phyloP scores from a whole-genome alignment of 768 basidiomycete genomes.

The Mycena amicta region DNA sequence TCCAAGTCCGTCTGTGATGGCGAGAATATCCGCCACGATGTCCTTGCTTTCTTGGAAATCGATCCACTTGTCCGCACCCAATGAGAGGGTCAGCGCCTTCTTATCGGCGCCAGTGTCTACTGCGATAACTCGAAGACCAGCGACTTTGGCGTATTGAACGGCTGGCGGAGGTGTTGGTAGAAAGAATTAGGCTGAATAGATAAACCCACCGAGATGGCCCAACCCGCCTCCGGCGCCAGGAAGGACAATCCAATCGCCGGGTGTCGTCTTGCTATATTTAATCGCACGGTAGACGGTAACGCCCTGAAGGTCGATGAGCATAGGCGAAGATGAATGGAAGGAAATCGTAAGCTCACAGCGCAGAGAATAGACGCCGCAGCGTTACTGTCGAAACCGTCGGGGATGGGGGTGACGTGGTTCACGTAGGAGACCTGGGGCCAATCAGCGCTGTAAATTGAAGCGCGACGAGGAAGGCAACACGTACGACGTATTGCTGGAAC shows the following conservation, averaged over 20 bases:
- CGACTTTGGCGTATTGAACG: constrained; percentile 76
- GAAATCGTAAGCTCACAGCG: constrained; percentile 48
- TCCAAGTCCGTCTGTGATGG: constrained; percentile 65
- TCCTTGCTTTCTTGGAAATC: constrained; percentile 75
- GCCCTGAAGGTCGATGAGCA: constrained; percentile 44
- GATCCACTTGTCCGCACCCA: constrained; percentile 78
- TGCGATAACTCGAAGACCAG: constrained; percentile 81
- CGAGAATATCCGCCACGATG: constrained; percentile 65
- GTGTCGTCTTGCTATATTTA: constrained; percentile 64
- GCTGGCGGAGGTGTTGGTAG: constrained; percentile 37
- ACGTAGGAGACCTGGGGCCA: constrained; percentile 61
- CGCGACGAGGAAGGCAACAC: constrained; percentile 17
- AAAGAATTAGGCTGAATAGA: neutral
- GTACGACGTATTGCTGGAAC: constrained; percentile 67
- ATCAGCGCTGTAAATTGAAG: neutral
- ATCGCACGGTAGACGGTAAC: constrained; percentile 87
- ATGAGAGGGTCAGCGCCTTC: constrained; percentile 54
- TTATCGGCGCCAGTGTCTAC: constrained; percentile 80
- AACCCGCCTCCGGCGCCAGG: constrained; percentile 83
- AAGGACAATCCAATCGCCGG: constrained; percentile 77
- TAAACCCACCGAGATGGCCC: constrained; percentile 67
- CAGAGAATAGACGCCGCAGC: constrained; percentile 78
- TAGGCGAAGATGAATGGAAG: too few relatives aligned
- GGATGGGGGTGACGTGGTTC: constrained; percentile 78
- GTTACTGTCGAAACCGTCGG: constrained; percentile 62